Evolutionary conservation across 2,329 filamentous ascomycete genomes (phyloP).

Genomic region (Botrytis galanthina): DNA sequence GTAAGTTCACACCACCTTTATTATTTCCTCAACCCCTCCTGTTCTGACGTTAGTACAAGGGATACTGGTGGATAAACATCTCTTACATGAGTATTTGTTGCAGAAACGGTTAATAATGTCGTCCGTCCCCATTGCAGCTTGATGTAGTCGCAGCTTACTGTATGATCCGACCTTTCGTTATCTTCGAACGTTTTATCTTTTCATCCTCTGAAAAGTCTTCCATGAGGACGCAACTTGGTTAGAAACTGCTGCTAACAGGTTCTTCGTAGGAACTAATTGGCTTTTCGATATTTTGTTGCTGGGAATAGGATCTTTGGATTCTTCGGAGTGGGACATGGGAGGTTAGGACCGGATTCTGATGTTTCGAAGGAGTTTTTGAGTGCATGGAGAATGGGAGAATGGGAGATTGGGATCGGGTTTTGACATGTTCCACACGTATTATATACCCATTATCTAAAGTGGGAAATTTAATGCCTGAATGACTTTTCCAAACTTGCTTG

Average conservation of each 20-base stretch:
- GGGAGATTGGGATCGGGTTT: constrained; percentile 14
- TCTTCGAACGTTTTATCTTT: background rate
- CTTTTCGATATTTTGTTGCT: constrained; percentile 9
- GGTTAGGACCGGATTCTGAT: constrained; percentile 10
- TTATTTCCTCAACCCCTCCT: background rate
- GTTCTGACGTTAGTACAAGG: constrained; percentile 21
- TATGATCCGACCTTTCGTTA: constrained; percentile 12
- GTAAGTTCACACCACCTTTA: constrained; percentile 27
- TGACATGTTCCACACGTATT: constrained; percentile 14
- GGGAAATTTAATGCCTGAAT: constrained; percentile 18
- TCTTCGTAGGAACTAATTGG: constrained; percentile 18
- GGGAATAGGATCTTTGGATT: constrained; percentile 15
- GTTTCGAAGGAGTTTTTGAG: constrained; percentile 13
- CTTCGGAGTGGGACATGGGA: constrained; percentile 14
- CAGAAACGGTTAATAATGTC: constrained; percentile 19
- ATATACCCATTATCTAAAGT: constrained; percentile 17
- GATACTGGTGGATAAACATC: constrained; percentile 17
- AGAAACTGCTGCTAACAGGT: constrained; percentile 7
- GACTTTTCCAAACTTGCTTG: constrained; percentile 12
- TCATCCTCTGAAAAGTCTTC: constrained; percentile 3
- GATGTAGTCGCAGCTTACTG: constrained; percentile 7
- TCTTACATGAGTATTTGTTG: constrained; percentile 16
- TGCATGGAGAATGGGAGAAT: constrained; percentile 7
- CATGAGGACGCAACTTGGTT: background rate
- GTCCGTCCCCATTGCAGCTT: constrained; percentile 4